Evolutionary conservation across 2,329 filamentous ascomycete species (phyloP).

Genomic region (Curvularia lunata): DNA sequence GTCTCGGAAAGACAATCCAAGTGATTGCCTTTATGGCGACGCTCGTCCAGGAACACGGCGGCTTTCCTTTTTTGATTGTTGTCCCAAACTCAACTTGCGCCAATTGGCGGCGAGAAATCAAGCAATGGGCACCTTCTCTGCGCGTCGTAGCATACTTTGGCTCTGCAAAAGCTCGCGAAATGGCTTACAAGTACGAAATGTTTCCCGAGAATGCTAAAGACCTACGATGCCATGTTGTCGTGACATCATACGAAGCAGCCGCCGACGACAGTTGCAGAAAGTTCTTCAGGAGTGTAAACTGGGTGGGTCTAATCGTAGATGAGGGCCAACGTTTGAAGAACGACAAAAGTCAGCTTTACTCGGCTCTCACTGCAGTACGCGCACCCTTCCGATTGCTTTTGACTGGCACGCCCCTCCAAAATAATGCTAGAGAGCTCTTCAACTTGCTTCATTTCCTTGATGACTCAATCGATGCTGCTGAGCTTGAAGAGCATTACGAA

Average conservation of each 20-base stretch:
- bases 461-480: slow-evolving; percentile 69
- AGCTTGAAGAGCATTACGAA: slow-evolving; percentile 75
- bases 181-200: slow-evolving; percentile 82
- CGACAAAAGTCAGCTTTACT: slow-evolving; percentile 82
- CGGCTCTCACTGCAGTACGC: slow-evolving; percentile 72
- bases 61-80: slow-evolving; percentile 91
- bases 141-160: slow-evolving; percentile 95
- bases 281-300: slow-evolving; percentile 74
- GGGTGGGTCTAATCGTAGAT: slow-evolving; percentile 89
- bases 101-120: slow-evolving; percentile 98
- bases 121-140: slow-evolving; percentile 85
- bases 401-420: slow-evolving; percentile 90
- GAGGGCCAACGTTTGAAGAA: slow-evolving; percentile 97
- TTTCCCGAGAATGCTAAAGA: slow-evolving; percentile 71
- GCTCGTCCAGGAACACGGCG: slow-evolving; percentile 66
- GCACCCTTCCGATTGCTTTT: slow-evolving; percentile 85
- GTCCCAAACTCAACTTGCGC: slow-evolving; percentile 94
- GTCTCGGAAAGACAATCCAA: slow-evolving; percentile 95
- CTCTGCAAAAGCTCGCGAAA: slow-evolving; percentile 72
- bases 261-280: slow-evolving; percentile 71
- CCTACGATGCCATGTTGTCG: slow-evolving; percentile 86
- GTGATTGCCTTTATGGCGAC: slow-evolving; percentile 82
- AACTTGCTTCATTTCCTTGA: slow-evolving; percentile 97
- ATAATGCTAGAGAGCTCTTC: slow-evolving; percentile 93
- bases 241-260: slow-evolving; percentile 93